Percentiles rank a stretch among this genome's conserved stretches.
Conservation (phyloP, 2,329 filamentous ascomycete genomes). For the Boeremia exigua region DNA sequence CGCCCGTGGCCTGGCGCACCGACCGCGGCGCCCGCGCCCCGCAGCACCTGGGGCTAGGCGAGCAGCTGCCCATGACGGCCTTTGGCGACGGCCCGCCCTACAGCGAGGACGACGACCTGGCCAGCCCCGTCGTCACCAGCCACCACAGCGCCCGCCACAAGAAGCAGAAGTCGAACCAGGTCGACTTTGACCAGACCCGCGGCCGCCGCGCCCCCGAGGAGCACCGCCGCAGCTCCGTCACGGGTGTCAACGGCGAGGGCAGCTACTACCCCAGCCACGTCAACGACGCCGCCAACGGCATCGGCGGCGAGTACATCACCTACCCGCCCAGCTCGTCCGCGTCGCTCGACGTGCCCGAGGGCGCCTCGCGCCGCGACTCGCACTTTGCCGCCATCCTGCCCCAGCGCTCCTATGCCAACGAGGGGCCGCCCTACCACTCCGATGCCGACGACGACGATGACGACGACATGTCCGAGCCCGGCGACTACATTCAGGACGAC, state of each 20-base stretch:
- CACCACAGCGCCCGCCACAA: conserved; percentile 70
- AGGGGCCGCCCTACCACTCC: conserved; percentile 48
- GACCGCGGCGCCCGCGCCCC: conserved; percentile 63
- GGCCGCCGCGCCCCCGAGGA: conserved; percentile 43
- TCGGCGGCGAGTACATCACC: conserved; percentile 80
- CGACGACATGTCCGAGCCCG: conserved; percentile 55
- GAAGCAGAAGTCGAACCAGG: conserved; percentile 69
- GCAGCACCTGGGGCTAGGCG: conserved; percentile 59
- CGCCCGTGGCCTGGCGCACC: conserved; percentile 74
- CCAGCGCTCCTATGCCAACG: conserved; percentile 50
- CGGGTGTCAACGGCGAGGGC: conserved; percentile 67
- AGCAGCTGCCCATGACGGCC: conserved; percentile 80
- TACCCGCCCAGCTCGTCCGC: conserved; percentile 65
- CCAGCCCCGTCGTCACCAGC: conserved; percentile 84
- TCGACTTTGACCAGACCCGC: conserved; percentile 49
- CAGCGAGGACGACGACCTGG: conserved; percentile 93
- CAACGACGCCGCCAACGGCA: conserved; percentile 71
- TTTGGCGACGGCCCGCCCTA: conserved; percentile 85
- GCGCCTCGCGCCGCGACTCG: conserved; percentile 56
- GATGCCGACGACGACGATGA: conserved; percentile 50
- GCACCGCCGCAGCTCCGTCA: conserved; percentile 53
- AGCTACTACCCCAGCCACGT: conserved; percentile 75
- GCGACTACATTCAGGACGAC: conserved; percentile 65
- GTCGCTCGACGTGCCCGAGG: conserved; percentile 37
- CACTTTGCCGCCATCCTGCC: conserved; percentile 60